phyloP scores from a whole-genome alignment of 371 early-diverging fungal species.

The Apophysomyces variabilis region DNA sequence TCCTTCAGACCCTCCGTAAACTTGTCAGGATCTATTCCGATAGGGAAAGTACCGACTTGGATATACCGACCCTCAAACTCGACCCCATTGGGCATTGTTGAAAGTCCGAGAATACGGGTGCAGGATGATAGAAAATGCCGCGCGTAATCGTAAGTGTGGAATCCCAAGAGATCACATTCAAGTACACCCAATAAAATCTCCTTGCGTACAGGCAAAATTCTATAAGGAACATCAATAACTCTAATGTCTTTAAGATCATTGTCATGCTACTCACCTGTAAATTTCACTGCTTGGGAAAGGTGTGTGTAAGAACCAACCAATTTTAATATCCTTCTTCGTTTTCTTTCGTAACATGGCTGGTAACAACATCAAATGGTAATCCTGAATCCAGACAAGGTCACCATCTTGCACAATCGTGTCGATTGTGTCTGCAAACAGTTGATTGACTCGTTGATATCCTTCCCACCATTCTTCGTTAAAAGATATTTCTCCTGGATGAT shows the following conservation, averaged over 20 bases:
- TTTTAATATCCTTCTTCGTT: conserved; percentile 76
- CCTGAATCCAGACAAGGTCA: conserved; percentile 99
- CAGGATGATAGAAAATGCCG: conserved; percentile 98
- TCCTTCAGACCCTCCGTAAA: conserved; percentile 84
- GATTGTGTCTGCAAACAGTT: conserved; percentile 89
- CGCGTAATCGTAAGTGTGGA: conserved; percentile 99
- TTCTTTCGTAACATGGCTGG: conserved; percentile 78
- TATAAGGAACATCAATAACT: conserved; percentile 15
- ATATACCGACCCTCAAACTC: conserved; percentile 89
- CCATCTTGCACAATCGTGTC: conserved; percentile 82
- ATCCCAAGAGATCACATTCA: conserved; percentile 92
- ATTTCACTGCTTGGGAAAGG: conserved; percentile 97
- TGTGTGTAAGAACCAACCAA: conserved; percentile 99
- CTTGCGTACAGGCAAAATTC: conserved; percentile 89
- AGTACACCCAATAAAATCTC: conserved; percentile 94
- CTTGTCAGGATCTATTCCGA: conserved; percentile 98
- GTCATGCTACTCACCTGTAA: conserved; percentile 64
- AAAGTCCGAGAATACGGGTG: conserved; percentile 91
- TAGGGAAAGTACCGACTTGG: conserved; percentile 98
- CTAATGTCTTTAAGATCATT: background rate
- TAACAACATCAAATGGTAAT: conserved; percentile 98
- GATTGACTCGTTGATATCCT: conserved; percentile 94
- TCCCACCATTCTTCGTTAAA: conserved; percentile 95
- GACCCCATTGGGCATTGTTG: conserved; percentile 91
- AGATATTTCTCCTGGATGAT: conserved; percentile 96